Evolutionary conservation across 2,329 filamentous ascomycete species (phyloP).

Genomic region (Colletotrichum viniferum): DNA sequence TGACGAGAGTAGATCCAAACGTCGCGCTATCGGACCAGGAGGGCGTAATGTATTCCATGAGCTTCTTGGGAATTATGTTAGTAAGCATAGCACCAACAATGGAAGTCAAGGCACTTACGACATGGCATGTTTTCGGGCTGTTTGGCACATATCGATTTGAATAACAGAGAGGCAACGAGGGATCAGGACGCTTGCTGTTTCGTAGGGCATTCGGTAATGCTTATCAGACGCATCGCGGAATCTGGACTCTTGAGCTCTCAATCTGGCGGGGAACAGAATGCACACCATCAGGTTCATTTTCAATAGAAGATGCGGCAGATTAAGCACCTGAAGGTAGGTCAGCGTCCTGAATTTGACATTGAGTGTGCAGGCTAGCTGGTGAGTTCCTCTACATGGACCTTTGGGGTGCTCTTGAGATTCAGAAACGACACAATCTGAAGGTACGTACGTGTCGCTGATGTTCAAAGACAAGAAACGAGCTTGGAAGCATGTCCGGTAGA

Average conservation of each 20-base stretch:
- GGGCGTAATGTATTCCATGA: not conserved
- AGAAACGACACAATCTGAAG: not conserved
- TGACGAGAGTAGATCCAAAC: not conserved
- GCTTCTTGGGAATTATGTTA: fast-evolving
- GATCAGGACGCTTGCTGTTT: not conserved
- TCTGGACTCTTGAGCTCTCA: fast-evolving
- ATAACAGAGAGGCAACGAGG: not conserved
- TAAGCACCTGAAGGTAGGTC: not conserved
- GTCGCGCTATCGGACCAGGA: not conserved
- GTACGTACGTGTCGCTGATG: too few relatives aligned
- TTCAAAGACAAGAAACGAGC: not conserved
- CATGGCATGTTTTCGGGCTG: fast-evolving
- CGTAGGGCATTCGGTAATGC: too few relatives aligned
- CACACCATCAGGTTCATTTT: too few relatives aligned
- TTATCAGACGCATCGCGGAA: not conserved
- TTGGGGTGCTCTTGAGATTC: fast-evolving
- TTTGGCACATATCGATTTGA: not conserved
- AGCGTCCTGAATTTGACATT: fast-evolving
- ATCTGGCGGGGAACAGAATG: not conserved
- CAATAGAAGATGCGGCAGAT: not conserved
- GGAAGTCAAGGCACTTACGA: not conserved
- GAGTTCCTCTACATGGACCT: not conserved
- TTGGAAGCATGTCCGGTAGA: fast-evolving
- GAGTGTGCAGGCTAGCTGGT: not conserved
- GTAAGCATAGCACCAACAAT: not conserved